These are phyloP conservation scores for Chaetothyriales sp. DNA, from an alignment of 2,329 filamentous ascomycete species.

Conservation along the genomic window DNA sequence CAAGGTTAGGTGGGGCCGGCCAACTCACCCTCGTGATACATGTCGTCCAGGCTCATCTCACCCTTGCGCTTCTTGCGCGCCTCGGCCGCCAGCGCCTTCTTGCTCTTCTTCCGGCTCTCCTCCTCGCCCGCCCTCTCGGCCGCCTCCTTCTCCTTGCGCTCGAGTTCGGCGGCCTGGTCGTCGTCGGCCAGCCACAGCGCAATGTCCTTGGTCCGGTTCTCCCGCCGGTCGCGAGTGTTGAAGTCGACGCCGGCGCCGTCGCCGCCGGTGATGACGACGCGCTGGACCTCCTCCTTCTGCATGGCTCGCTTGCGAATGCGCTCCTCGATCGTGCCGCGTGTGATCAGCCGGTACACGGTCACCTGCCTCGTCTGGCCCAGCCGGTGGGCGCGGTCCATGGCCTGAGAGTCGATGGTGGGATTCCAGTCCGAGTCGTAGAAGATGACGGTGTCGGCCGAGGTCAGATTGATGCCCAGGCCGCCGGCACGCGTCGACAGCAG, in stretches of 20 bases:
- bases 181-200: slow-evolving; percentile 98
- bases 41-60: slow-evolving; percentile 67
- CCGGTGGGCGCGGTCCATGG: slow-evolving; percentile 97
- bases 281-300: slow-evolving; percentile 97
- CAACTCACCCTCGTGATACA: slow-evolving; percentile 96
- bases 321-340: slow-evolving; percentile 90
- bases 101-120: slow-evolving; percentile 38
- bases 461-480: slow-evolving; percentile 95
- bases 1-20: too few relatives aligned
- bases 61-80: slow-evolving; percentile 42
- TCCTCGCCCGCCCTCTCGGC: slow-evolving; percentile 55
- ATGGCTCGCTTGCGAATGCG: slow-evolving; percentile 91
- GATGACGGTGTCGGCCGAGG: slow-evolving; percentile 92
- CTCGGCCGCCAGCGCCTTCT: slow-evolving; percentile 42
- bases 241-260: slow-evolving; percentile 79
- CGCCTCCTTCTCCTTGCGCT: slow-evolving; percentile 79
- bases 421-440: slow-evolving; percentile 99
- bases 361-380: slow-evolving; percentile 91
- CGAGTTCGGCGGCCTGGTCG: slow-evolving; percentile 86
- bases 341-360: slow-evolving; percentile 94
- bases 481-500: slow-evolving; percentile 88
- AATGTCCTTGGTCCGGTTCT: slow-evolving; percentile 95
- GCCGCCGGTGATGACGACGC: slow-evolving; percentile 87
- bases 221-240: slow-evolving; percentile 72
- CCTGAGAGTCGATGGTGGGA: slow-evolving; percentile 94